phyloP scores from a whole-genome alignment of 108 stramenopile genomes.

The Cyclostephanos tholiformis region DNA sequence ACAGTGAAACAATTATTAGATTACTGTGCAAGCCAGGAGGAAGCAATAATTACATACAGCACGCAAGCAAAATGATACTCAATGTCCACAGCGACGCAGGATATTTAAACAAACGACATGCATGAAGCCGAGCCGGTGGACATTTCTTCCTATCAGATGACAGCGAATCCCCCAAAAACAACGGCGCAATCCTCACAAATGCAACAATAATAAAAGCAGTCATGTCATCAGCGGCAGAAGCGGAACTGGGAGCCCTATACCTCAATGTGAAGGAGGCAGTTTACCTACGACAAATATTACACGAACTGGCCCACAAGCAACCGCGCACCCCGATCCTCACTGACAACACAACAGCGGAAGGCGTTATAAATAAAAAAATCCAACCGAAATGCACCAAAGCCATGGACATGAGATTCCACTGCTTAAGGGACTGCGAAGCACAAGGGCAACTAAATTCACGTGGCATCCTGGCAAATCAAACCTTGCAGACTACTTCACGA shows the following conservation, averaged over 20 bases:
- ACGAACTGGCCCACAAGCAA: not conserved
- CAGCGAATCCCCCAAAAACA: not conserved
- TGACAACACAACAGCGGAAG: not conserved
- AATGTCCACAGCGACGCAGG: too few relatives aligned
- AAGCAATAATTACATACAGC: not conserved
- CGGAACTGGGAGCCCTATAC: not conserved
- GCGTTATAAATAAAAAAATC: too few relatives aligned
- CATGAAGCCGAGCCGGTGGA: too few relatives aligned
- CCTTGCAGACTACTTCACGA: too few relatives aligned
- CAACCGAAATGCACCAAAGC: too few relatives aligned
- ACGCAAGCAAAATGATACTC: too few relatives aligned
- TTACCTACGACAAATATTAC: not conserved
- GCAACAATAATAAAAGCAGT: not conserved
- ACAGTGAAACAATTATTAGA: not conserved
- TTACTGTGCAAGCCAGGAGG: not conserved
- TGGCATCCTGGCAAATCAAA: too few relatives aligned
- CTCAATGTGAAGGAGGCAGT: not conserved
- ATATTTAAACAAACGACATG: too few relatives aligned
- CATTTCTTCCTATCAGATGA: too few relatives aligned
- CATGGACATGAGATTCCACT: too few relatives aligned
- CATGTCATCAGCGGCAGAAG: not conserved
- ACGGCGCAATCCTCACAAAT: not conserved
- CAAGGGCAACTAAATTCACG: too few relatives aligned
- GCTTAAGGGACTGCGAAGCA: too few relatives aligned
- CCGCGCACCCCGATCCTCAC: not conserved